Base-by-base conservation (phyloP, 75 land plant species). In the Adiantum capillusveneris region DNA sequence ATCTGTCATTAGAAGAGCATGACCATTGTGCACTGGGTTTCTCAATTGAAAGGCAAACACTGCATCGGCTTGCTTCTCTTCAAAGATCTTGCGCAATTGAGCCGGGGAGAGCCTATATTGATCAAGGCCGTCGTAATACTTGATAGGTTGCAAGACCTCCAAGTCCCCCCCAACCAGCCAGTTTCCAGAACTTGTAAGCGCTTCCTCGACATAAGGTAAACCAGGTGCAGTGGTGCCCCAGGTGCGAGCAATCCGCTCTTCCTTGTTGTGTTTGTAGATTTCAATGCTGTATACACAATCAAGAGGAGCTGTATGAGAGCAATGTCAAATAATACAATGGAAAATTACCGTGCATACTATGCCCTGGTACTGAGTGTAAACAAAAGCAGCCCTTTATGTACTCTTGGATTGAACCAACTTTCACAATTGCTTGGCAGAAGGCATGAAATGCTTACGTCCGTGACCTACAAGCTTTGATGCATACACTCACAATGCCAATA, bases 151-250 rank as follows among this genome's bases (percentile, higher is more conserved):
- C 30, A 94, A 52, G 7, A 94, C 91, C 75, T 94, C 86, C 31
- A 94, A 57, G 66, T 94, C 98, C 27, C 98, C 98, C 65, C 98
- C 98, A 59, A 94, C 70, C 6, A 94, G 85, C 96, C 96, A 94
- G 57, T 84, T 72, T 26, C 98, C 98, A 69, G 96, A 73, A 25
- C 71, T 65, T 7, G 65, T 67, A 17, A 94, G 84, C 16, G 76
- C 80, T 57, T 89, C 91, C 41, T 94, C 91, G 21, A 84, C 96
- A 63, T 90, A 94, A 0, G 98, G 98, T 58, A 94, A 72, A 26
- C 96, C 96, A 26, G 88, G 82, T 13, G 96, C 88, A 37, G 86
- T 82, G 20, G 91, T 84, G 49, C 98, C 98, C 98, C 98, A 94
- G 24, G 98, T 94, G 54, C 98, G 81, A 31, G 96, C 91, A 60